Evolutionary conservation across 2,329 filamentous ascomycete genomes (phyloP).

Genomic region (Fragosphaeria purpurea): DNA sequence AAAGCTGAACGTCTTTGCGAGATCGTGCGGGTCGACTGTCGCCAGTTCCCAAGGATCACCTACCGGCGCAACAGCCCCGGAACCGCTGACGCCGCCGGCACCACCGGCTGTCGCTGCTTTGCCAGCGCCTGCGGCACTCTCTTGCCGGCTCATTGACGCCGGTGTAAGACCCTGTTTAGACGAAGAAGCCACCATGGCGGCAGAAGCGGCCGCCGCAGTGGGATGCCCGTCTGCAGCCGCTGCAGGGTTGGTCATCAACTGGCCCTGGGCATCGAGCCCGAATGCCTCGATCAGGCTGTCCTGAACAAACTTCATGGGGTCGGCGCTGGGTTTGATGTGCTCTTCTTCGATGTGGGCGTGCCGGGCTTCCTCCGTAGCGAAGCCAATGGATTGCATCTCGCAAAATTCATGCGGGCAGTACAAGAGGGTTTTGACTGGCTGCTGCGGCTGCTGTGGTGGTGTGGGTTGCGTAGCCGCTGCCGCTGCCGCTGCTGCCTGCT

Average conservation of each 20-base stretch:
- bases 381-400: slow-evolving; percentile 38
- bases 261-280: slow-evolving; percentile 43
- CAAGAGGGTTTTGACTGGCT: slow-evolving; percentile 32
- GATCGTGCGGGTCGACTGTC: slow-evolving; percentile 44
- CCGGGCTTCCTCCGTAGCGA: slow-evolving; percentile 44
- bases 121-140: slow-evolving; percentile 30
- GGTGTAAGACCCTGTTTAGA: slow-evolving; percentile 38
- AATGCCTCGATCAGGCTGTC: slow-evolving; percentile 40
- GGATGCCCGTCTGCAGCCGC: slow-evolving; percentile 16
- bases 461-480: not conserved
- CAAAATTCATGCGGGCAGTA: slow-evolving; percentile 46
- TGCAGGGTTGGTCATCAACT: slow-evolving; percentile 22
- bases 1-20: slow-evolving; percentile 30
- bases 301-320: slow-evolving; percentile 43
- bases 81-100: slow-evolving; percentile 17
- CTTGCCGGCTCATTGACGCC: slow-evolving; percentile 40
- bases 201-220: slow-evolving; percentile 12
- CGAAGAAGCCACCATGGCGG: slow-evolving; percentile 29
- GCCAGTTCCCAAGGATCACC: slow-evolving; percentile 25
- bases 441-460: slow-evolving; percentile 12
- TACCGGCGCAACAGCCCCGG: slow-evolving; percentile 8
- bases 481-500: not conserved
- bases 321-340: slow-evolving; percentile 44
- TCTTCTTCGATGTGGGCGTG: slow-evolving; percentile 47
- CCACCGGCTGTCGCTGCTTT: slow-evolving; percentile 22